Conservation (phyloP, 2,329 filamentous ascomycete species). For the Pseudonectria buxi region DNA sequence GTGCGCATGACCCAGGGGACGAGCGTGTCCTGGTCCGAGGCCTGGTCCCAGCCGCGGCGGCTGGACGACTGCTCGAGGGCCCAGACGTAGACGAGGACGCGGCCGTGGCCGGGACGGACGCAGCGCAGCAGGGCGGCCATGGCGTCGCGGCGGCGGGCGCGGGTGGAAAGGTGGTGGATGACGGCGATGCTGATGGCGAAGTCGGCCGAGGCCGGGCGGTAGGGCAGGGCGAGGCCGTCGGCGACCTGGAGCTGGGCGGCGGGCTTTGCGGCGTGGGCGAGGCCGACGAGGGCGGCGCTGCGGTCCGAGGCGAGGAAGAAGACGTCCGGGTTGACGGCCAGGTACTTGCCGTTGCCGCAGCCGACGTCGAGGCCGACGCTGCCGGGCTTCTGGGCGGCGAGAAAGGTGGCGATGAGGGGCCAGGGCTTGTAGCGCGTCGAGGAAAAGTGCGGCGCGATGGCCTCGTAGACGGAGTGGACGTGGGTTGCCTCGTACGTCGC, state of each 20-base stretch:
- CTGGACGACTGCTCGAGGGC: slow-evolving; percentile 86
- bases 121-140: slow-evolving; percentile 64
- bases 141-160: slow-evolving; percentile 63
- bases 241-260: slow-evolving; percentile 68
- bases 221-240: slow-evolving; percentile 77
- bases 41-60: slow-evolving; percentile 81
- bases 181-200: slow-evolving; percentile 94
- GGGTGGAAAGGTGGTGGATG: slow-evolving; percentile 84
- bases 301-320: slow-evolving; percentile 83
- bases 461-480: slow-evolving; percentile 87
- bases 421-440: slow-evolving; percentile 77
- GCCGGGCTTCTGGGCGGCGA: slow-evolving; percentile 58
- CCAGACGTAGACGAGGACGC: slow-evolving; percentile 85
- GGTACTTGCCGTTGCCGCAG: slow-evolving; percentile 95
- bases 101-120: slow-evolving; percentile 54
- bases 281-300: slow-evolving; percentile 51
- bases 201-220: slow-evolving; percentile 55
- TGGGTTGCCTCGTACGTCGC: slow-evolving; percentile 73
- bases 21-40: slow-evolving; percentile 80
- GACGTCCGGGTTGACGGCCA: slow-evolving; percentile 68
- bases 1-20: slow-evolving; percentile 80
- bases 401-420: slow-evolving; percentile 81
- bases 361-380: slow-evolving; percentile 84
- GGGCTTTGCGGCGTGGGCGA: slow-evolving; percentile 34
- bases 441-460: slow-evolving; percentile 79